Evolutionary conservation across 139 green algal genomes (phyloP).

Genomic region (Tetraselmis chui): DNA sequence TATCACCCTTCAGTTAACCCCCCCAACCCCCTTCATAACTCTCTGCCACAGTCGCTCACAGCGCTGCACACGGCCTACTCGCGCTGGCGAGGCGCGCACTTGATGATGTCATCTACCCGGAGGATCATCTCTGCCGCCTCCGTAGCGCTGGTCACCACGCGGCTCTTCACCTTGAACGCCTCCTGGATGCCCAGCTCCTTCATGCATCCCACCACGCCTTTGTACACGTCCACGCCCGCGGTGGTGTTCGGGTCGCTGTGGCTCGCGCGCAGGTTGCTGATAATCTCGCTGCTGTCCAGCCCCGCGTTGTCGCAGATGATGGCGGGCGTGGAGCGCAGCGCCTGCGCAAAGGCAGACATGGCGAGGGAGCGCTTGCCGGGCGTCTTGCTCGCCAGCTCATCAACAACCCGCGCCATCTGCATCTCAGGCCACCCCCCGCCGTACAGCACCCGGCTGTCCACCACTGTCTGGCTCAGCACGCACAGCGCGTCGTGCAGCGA

Average conservation of each 20-base stretch:
- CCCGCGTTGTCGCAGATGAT: constrained; percentile 97
- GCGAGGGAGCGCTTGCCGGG: constrained; percentile 89
- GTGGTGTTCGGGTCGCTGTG: constrained; percentile 46
- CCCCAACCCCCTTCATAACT: no score
- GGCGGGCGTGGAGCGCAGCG: constrained; percentile 81
- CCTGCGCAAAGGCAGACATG: constrained; percentile 86
- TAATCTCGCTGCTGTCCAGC: constrained; percentile 78
- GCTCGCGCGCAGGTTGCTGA: constrained; percentile 73
- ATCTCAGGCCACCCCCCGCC: constrained; percentile 93
- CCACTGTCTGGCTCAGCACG: constrained; percentile 81
- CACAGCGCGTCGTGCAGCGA: constrained; percentile 97
- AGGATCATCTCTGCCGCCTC: constrained; percentile 98
- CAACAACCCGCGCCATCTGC: constrained; percentile 75
- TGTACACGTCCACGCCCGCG: constrained; percentile 77
- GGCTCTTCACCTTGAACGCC: constrained; percentile 18
- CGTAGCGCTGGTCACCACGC: constrained; percentile 83
- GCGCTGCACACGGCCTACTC: no score
- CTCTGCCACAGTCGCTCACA: no score
- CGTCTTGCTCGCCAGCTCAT: constrained; percentile 76
- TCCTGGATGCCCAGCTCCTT: constrained; percentile 19
- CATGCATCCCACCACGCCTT: constrained; percentile 61
- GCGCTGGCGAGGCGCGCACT: constrained; percentile 71
- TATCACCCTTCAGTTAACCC: no score
- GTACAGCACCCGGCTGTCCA: constrained; percentile 81
- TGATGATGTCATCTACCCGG: constrained; percentile 97